Conservation (phyloP, 2,329 filamentous ascomycete genomes). For the Ophiostoma angusticollis region DNA sequence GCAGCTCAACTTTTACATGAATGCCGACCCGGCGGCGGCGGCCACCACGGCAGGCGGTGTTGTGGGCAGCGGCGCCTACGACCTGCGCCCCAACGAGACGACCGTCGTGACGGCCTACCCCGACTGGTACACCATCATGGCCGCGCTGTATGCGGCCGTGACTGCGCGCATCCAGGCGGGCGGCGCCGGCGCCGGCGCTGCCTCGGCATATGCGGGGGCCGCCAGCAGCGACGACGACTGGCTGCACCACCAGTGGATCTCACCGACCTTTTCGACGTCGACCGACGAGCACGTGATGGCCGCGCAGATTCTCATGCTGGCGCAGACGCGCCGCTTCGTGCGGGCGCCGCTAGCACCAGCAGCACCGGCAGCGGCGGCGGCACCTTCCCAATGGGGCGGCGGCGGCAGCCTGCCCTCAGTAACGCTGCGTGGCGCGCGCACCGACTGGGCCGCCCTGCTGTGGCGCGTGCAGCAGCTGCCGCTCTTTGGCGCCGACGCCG, state of each 20-base stretch:
- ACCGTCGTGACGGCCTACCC: slow-evolving; percentile 21
- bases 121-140: slow-evolving; percentile 14
- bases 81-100: slow-evolving; percentile 30
- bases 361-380: no score
- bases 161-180: slow-evolving; percentile 23
- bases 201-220: no score
- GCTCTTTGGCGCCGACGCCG: slow-evolving; percentile 31
- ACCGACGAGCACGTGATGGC: slow-evolving; percentile 26
- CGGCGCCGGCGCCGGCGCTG: no score
- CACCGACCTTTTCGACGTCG: slow-evolving; percentile 30
- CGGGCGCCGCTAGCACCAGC: slow-evolving; percentile 15
- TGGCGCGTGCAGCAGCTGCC: slow-evolving; percentile 29
- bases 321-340: slow-evolving; percentile 22
- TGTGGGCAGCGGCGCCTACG: slow-evolving; percentile 33
- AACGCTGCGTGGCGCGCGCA: slow-evolving; percentile 25
- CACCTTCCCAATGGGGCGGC: slow-evolving; percentile 18
- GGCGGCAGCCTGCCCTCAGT: slow-evolving; percentile 31
- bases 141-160: slow-evolving; percentile 26
- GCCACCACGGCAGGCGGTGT: no score
- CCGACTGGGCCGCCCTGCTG: slow-evolving; percentile 29
- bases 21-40: slow-evolving; percentile 29
- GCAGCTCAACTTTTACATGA: slow-evolving; percentile 39
- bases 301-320: slow-evolving; percentile 8
- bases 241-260: slow-evolving; percentile 27
- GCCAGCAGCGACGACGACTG: no score